Conservation (phyloP, 2,329 filamentous ascomycete species). For the Colletotrichum sublineola region DNA sequence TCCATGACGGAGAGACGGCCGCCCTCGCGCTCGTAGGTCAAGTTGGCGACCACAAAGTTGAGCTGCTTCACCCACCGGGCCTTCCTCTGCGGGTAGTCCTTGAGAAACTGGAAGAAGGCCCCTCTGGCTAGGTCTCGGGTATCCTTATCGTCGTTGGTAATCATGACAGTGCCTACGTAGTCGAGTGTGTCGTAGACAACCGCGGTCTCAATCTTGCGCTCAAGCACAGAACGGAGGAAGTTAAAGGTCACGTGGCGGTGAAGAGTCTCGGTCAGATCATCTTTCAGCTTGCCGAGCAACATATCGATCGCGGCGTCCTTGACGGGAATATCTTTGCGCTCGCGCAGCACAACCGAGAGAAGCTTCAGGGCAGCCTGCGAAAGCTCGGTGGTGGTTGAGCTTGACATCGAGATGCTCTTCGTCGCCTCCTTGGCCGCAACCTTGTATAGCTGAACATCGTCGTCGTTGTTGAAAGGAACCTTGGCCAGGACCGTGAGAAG, state of each 20-base stretch:
- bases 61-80: slow-evolving; percentile 91
- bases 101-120: slow-evolving; percentile 92
- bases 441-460: slow-evolving; percentile 73
- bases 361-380: slow-evolving; percentile 92
- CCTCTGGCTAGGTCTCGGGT: slow-evolving; percentile 90
- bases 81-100: slow-evolving; percentile 94
- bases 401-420: slow-evolving; percentile 81
- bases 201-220: slow-evolving; percentile 86
- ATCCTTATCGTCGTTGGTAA: slow-evolving; percentile 91
- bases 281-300: slow-evolving; percentile 83
- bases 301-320: slow-evolving; percentile 87
- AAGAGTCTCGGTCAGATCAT: slow-evolving; percentile 92
- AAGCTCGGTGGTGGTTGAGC: slow-evolving; percentile 84
- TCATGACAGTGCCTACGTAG: slow-evolving; percentile 90
- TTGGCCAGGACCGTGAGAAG: slow-evolving; percentile 88
- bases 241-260: slow-evolving; percentile 95
- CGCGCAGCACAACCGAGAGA: slow-evolving; percentile 85
- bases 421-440: slow-evolving; percentile 89
- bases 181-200: slow-evolving; percentile 93
- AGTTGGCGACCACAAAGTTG: slow-evolving; percentile 87
- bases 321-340: slow-evolving; percentile 80
- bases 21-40: slow-evolving; percentile 90
- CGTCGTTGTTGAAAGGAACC: slow-evolving; percentile 81
- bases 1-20: slow-evolving; percentile 95
- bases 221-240: slow-evolving; percentile 89